Base-by-base conservation (phyloP, 148 eudicot species). In the Spergularia marina region DNA sequence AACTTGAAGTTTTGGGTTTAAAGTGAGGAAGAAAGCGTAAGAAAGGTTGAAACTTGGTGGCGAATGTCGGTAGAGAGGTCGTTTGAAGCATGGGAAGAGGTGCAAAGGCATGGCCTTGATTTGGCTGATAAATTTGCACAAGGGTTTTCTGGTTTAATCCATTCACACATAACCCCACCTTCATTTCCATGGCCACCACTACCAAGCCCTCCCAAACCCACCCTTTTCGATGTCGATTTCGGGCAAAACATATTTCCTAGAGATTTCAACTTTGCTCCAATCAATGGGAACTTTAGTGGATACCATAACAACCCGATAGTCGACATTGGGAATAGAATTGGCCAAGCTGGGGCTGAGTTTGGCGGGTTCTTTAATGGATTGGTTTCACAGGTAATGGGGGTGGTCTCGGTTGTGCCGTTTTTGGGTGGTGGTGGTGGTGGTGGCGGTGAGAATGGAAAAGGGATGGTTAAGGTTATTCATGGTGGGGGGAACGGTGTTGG, bases 41-140 rank as follows among this genome's bases (percentile, higher is more conserved):
- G 36, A 47, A 69, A 56, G 54, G 49, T 54, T 77, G 54, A 74
- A 77, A 73, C 23, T 67, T 52, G 40, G 65, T 53, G 51, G 25
- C 80, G 67, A 76, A 89, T 90, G 92, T 92, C 97, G 40, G 87
- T 88, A 23, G 97, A 92, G 88, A 89, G 98, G 79, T 89, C 97
- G 12, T 83, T 95, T 72, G 97, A 95, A 76, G 92, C 98, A 25
- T 95, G 98, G 98, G 98, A 95, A 78, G 98, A 92, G 89, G 94
- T 95, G 76, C 98, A 95, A 80, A 82, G 97, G 25, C 98, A 95
- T 23, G 94, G 97, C 61, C 87, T 82, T 55, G 98, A 89, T 61
- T 77, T 92, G 73, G 96, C 94, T 2, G 98, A 89, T 80, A 85
- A 81, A 85, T 82, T 95, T 23, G 85, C 98, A 4, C 92, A 92